Evolutionary conservation across 352 stramenopile species (phyloP).

Genomic region (Pythium aristosporum): DNA sequence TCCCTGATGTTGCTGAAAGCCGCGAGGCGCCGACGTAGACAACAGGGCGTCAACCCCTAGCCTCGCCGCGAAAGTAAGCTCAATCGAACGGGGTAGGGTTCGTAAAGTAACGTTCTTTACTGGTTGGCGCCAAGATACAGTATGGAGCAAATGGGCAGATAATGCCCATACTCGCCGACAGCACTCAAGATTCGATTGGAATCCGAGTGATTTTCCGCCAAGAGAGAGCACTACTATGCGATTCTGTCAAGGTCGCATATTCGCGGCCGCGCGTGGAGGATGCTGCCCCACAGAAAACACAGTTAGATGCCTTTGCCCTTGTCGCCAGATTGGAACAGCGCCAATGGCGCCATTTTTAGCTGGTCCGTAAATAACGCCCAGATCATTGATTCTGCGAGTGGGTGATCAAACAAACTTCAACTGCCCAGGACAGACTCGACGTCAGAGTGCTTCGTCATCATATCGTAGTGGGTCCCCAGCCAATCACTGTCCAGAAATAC

Average conservation of each 20-base stretch:
- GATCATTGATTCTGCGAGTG: neutral
- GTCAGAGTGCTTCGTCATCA: constrained; percentile 17
- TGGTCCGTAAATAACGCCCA: constrained; percentile 1
- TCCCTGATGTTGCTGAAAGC: constrained; percentile 24
- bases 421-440: constrained; percentile 1
- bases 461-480: constrained; percentile 1
- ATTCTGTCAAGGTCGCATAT: neutral
- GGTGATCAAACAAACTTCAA: constrained; percentile 13
- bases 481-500: constrained; percentile 6
- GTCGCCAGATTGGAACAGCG: neutral
- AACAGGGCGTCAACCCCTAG: constrained; percentile 27
- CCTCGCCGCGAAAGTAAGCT: constrained; percentile 8
- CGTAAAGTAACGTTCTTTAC: constrained; percentile 14
- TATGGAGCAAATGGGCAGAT: no score
- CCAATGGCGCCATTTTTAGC: neutral
- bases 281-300: constrained; percentile 1
- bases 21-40: constrained; percentile 11
- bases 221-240: neutral
- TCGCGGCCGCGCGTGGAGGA: neutral
- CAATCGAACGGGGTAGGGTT: constrained; percentile 17
- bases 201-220: neutral
- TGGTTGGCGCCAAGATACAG: neutral
- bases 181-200: neutral
- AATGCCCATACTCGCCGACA: neutral
- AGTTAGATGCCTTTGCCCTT: neutral